Evolutionary conservation across 75 land plant genomes (phyloP).

Genomic region (Azolla pinnata): DNA sequence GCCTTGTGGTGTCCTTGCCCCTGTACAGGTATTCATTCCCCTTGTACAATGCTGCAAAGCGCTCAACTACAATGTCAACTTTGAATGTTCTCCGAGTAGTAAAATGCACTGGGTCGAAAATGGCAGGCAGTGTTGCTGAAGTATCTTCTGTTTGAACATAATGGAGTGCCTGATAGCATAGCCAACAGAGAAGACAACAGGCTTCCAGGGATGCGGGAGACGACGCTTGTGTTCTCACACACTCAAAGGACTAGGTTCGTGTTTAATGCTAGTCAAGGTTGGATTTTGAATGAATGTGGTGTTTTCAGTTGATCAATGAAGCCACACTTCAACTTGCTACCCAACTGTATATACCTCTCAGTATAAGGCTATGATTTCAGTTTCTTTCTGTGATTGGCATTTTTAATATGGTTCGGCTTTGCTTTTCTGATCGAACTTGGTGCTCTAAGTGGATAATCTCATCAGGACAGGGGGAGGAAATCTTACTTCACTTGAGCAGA

Average conservation of each 20-base stretch:
- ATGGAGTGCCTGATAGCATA: slow-evolving; percentile 14
- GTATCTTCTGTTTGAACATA: slow-evolving; percentile 55
- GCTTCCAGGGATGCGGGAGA: slow-evolving; percentile 3
- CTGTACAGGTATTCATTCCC: slow-evolving; percentile 58
- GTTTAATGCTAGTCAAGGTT: neutral
- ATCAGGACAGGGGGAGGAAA: no score
- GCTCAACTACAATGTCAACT: no score
- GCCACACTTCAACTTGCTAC: no score
- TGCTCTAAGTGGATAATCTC: no score
- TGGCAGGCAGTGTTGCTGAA: slow-evolving; percentile 89
- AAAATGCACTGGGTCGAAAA: neutral
- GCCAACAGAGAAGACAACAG: slow-evolving; percentile 5
- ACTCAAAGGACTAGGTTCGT: slow-evolving; percentile 26
- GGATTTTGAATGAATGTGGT: neutral
- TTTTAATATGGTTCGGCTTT: no score
- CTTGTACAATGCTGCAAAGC: neutral
- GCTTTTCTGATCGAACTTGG: no score
- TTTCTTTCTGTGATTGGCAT: no score
- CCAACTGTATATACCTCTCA: no score
- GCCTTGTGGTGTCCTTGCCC: slow-evolving; percentile 93
- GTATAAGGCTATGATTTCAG: no score
- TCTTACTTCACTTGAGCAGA: no score
- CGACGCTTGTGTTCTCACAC: slow-evolving; percentile 22
- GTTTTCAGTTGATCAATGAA: no score
- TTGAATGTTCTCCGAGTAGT: no score